Conservation (phyloP, 2,329 filamentous ascomycete species). For the Blumeriella jaapii region DNA sequence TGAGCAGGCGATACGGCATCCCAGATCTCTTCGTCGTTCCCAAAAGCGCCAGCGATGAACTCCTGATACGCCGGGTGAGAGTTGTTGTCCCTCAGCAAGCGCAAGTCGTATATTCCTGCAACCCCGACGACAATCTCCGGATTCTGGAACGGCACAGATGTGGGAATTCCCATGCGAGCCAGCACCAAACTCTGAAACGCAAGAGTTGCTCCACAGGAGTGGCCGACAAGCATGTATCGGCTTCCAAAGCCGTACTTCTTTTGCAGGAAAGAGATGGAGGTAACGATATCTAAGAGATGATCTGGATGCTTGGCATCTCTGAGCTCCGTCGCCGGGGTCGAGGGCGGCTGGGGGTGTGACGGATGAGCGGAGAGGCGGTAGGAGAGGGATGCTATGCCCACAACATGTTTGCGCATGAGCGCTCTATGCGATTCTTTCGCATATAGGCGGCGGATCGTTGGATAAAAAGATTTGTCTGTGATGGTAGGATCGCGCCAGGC, state of each 20-base stretch:
- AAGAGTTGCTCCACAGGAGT: conserved; percentile 53
- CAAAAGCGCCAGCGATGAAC: conserved; percentile 32
- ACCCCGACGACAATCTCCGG: conserved; percentile 46
- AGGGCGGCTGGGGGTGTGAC: conserved; percentile 30
- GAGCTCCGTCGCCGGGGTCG: conserved; percentile 5
- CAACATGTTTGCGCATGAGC: conserved; percentile 29
- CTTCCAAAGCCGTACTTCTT: conserved; percentile 33
- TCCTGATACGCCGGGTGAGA: conserved; percentile 14
- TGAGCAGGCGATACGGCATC: conserved; percentile 28
- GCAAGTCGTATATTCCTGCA: conserved; percentile 56
- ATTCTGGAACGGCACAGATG: conserved; percentile 8
- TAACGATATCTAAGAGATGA: conserved; percentile 45
- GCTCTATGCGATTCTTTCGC: conserved; percentile 25
- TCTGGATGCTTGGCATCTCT: conserved; percentile 45
- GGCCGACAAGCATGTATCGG: conserved; percentile 46
- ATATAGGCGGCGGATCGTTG: conserved; percentile 6
- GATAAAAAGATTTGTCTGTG: conserved; percentile 26
- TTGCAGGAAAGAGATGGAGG: conserved; percentile 39
- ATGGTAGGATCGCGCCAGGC: conserved; percentile 48
- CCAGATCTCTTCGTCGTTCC: conserved; percentile 39
- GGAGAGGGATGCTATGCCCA: conserved; percentile 52
- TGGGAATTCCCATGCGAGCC: background rate
- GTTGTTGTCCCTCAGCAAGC: conserved; percentile 13
- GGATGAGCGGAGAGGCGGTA: conserved; percentile 51
- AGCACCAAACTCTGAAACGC: conserved; percentile 39